Base-by-base conservation (phyloP, 208 protist genomes). In the Entamoeba invadens region DNA sequence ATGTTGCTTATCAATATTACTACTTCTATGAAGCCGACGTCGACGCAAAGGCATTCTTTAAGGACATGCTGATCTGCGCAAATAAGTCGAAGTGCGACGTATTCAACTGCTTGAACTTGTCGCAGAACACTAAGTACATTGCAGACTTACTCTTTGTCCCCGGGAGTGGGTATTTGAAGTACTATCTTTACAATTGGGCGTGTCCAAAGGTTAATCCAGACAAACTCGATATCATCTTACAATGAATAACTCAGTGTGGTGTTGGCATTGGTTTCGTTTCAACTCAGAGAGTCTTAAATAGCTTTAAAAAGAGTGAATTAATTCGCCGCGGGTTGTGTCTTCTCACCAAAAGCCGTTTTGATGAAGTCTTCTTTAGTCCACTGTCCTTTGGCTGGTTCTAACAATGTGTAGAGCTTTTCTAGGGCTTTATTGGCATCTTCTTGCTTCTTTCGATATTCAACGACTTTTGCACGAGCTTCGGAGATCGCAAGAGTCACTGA, bases 101-200 rank as follows among this genome's bases (percentile, higher is more conserved):
- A 4, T 46, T 93, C 42, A 93, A 93, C 18, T 93, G 91, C 51
- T 50, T 93, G 44, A n/a, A 31, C 42, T 42, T 51, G 2, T n/a
- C 46, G 10, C 12, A 93, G 12, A 93, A 93, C 18, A 18, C 2
- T n/a, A 1, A 18, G 2, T 93, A 45, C 42, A 47, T 93, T 42
- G 42, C 8, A n/a, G 45, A 46, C 51, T 93, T 31, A n/a, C 21
- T 93, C 8, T 93, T 93, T 50, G 45, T 31, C 25, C 42, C 45
- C 2, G 91, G 91, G 4, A n/a, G 42, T 93, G 91, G 91, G n/a
- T 47, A 93, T 46, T 93, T 93, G 46, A 5, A 93, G 14, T 93
- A 93, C 38, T 93, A 93, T 93, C 14, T 93, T 35, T 93, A 47
- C 18, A 93, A 93, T 50, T 93, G 45, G 45, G 47, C 47, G 8